Base-by-base conservation (phyloP, 2,329 filamentous ascomycete genomes). In the Alternaria metachromatica region DNA sequence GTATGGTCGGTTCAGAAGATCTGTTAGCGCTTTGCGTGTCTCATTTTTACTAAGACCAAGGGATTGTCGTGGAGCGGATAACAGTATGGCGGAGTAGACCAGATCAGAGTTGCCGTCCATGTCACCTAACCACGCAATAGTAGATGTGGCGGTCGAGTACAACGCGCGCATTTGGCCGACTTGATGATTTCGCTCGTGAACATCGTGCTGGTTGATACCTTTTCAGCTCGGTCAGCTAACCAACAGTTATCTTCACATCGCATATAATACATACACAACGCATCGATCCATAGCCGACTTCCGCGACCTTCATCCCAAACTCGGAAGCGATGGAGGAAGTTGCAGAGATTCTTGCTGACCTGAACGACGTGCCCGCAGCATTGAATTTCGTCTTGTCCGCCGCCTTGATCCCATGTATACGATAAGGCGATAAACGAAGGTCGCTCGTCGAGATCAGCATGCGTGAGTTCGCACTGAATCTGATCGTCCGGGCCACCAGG, bases 71-170 rank as follows among this genome's bases (percentile, higher is more conserved):
- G 30, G 6, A 15, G 30, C 30, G 30, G 6, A 33, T 28, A 10
- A 26, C 4, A 28, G 10, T 8, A n/a, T 5, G 7, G 33, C 13
- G 4, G 3, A 37, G 33, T 37, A n/a, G 15, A 5, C 33, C 1
- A n/a, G 15, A 10, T 18, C 8, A 0, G 37, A 41, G 4, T 41
- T 11, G 37, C 9, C 1, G 9, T 1, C 1, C 8, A 3, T 1
- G 18, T 41, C 37, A 0, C 37, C 37, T 18, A 41, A 6, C 37
- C 37, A 41, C 3, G 37, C 37, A 3, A 41, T 18, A 0, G 37
- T 3, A 3, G n/a, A 41, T 11, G n/a, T 6, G 0, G 37, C 37
- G 2, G n/a, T 41, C 1, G 37, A 41, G 9, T 0, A 41, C 4
- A 41, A 6, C 2, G 2, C 5, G n/a, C 9, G n/a, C 37, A 41